Conservation (phyloP, 345 rosid species). For the Gossypium rotundifolium region DNA sequence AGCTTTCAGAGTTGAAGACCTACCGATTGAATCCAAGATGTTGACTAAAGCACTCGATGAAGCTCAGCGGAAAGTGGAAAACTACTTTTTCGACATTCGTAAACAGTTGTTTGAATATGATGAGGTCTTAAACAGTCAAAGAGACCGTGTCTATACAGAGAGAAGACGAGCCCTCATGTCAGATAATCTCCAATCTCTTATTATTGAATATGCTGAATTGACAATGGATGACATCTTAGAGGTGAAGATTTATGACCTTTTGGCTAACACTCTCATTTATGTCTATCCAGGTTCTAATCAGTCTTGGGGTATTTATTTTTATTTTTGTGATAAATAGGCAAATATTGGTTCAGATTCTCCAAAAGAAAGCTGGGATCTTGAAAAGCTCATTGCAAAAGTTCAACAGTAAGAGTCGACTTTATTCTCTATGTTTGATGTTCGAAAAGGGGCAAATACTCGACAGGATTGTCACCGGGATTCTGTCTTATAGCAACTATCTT, state of each 20-base stretch:
- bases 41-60: slow-evolving; percentile 93
- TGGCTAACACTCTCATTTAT: background rate
- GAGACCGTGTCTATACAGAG: slow-evolving; percentile 94
- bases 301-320: background rate
- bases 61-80: slow-evolving; percentile 97
- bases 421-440: background rate
- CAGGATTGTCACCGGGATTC: background rate
- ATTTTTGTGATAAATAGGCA: slow-evolving; percentile 42
- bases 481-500: background rate
- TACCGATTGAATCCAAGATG: slow-evolving; percentile 91
- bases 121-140: slow-evolving; percentile 94
- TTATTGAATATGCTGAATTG: slow-evolving; percentile 91
- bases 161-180: slow-evolving; percentile 93
- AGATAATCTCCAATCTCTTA: slow-evolving; percentile 69
- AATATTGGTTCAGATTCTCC: slow-evolving; percentile 73
- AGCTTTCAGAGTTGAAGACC: slow-evolving; percentile 95
- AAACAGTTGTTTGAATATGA: slow-evolving; percentile 93
- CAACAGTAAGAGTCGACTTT: slow-evolving; percentile 57
- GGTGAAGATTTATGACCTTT: slow-evolving; percentile 36
- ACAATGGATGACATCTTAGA: slow-evolving; percentile 96
- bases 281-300: background rate
- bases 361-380: slow-evolving; percentile 80
- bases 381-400: slow-evolving; percentile 84
- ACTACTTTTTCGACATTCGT: slow-evolving; percentile 86
- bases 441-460: background rate